phyloP scores from a whole-genome alignment of 2,329 filamentous ascomycete genomes.

The Xylaria hypoxylon region DNA sequence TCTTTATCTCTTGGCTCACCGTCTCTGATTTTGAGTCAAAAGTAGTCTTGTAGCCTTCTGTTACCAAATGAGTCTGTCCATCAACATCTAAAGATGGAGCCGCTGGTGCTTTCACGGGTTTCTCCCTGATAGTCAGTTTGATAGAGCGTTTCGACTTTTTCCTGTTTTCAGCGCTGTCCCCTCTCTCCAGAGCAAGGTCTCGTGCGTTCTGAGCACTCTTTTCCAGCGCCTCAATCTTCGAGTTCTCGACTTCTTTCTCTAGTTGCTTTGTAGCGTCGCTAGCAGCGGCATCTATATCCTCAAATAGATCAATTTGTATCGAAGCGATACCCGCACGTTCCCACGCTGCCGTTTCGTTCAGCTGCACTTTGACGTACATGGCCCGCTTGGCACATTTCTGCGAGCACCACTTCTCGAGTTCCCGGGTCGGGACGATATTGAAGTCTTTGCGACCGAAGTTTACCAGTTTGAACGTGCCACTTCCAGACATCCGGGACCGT shows the following conservation, averaged over 20 bases:
- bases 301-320: slow-evolving; percentile 70
- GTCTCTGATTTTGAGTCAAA: slow-evolving; percentile 48
- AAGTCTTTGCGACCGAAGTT: slow-evolving; percentile 64
- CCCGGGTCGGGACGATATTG: slow-evolving; percentile 75
- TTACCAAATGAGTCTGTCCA: slow-evolving; percentile 57
- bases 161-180: slow-evolving; percentile 41
- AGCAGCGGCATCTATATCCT: slow-evolving; percentile 63
- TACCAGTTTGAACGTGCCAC: slow-evolving; percentile 76
- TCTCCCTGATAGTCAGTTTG: slow-evolving; percentile 65
- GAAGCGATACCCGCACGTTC: slow-evolving; percentile 72
- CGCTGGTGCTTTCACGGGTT: slow-evolving; percentile 56
- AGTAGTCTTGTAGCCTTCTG: slow-evolving; percentile 65
- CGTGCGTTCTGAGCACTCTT: slow-evolving; percentile 46
- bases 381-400: slow-evolving; percentile 81
- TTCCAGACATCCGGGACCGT: slow-evolving; percentile 66
- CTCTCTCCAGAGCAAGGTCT: slow-evolving; percentile 50
- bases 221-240: slow-evolving; percentile 36
- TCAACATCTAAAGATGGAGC: slow-evolving; percentile 53
- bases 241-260: slow-evolving; percentile 36
- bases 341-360: slow-evolving; percentile 88
- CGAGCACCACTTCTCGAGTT: slow-evolving; percentile 89
- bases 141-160: slow-evolving; percentile 55
- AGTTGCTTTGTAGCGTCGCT: slow-evolving; percentile 26
- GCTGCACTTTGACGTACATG: slow-evolving; percentile 88
- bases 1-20: slow-evolving; percentile 39